Evolutionary conservation across 495 filamentous ascomycete genomes (phyloP), one percentile per base, ranked within the genome.

Genomic region (Choiromyces venosus): DNA sequence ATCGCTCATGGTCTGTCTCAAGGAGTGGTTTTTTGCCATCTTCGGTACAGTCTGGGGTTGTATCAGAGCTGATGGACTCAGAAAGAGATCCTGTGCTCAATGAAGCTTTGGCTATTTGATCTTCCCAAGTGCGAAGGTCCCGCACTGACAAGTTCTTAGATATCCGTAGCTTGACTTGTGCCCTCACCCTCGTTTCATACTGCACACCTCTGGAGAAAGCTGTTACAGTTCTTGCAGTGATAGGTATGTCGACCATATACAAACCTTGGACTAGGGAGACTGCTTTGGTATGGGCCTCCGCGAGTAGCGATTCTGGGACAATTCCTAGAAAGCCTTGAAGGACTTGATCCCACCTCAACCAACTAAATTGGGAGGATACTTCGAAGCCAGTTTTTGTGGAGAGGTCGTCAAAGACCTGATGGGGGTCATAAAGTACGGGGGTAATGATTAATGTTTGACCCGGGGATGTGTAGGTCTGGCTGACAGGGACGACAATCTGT

Each of bases 371-470:
- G 12, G 66, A 25, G 35, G 38, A 7, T 37, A 67, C 19, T 12
- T n/a, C n/a, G 38, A 73, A 77, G 8, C 6, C 40, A 19, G 76
- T 77, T 37, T 69, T 42, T 56, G 71, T 46, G 29, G 37, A 66
- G 36, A 77, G 66, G 36, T 29, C 21, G 40, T 64, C 44, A 25
- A 72, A 73, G 25, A 39, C 14, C 12, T 73, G 66, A 29, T 77
- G 76, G 18, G 76, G 76, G 36, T 77, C 76, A 69, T 70, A 77
- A 29, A 77, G 61, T 29, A 37, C 65, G 3, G 74, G 74, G 19
- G 66, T 76, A 33, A 77, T 66, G 38, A 14, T 68, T n/a, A 69
- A 52, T 25, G 68, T 76, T 72, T 66, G 36, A 0, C 74, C 66
- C 8, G 76, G 66, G 40, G 71, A 37, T 4, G 74, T 67, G 61